Percentiles rank a stretch among this genome's conserved stretches.
phyloP scores from a whole-genome alignment of 2,329 filamentous ascomycete genomes.

The Dactylellina leptospora region DNA sequence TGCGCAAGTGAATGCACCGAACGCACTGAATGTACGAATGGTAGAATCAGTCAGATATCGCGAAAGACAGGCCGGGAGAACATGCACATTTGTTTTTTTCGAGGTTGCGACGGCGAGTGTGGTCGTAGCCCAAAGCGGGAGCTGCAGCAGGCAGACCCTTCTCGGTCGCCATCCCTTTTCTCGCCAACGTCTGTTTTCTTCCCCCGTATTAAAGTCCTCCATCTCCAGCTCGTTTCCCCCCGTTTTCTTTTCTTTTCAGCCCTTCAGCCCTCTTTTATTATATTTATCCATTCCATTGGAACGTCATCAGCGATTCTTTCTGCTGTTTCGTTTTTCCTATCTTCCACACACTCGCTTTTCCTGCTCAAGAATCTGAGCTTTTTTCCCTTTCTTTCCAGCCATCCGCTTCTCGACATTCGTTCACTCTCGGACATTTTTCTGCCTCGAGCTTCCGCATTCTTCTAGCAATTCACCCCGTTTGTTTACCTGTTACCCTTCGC shows the following conservation, averaged over 20 bases:
- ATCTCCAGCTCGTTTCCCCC: too few species aligned
- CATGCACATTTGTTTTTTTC: too few species aligned
- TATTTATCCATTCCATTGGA: constrained; percentile 9
- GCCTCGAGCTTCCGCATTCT: constrained; percentile 26
- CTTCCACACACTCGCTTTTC: too few species aligned
- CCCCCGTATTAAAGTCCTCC: too few species aligned
- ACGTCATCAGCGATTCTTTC: constrained; percentile 31
- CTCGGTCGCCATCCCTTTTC: background rate
- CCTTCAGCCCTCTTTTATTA: constrained; percentile 26
- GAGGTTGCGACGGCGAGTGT: constrained; percentile 33
- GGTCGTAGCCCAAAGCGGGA: constrained; percentile 29
- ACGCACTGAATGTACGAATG: too few species aligned
- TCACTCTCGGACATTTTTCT: constrained; percentile 39
- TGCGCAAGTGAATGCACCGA: too few species aligned
- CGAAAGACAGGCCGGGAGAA: too few species aligned
- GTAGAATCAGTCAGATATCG: too few species aligned
- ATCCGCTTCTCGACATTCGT: constrained; percentile 46
- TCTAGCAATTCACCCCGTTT: constrained; percentile 8
- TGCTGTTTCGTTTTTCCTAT: background rate
- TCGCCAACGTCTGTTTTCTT: background rate
- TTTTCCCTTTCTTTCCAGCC: constrained; percentile 12
- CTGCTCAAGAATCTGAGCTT: too few species aligned
- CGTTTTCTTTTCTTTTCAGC: constrained; percentile 19
- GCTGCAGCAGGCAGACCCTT: background rate
- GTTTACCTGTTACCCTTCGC: constrained; percentile 16